A percentile compares a stretch with the other conserved stretches of the same genome.
phyloP scores from a whole-genome alignment of 257 asterid species.

The Fraxinus anomala region DNA sequence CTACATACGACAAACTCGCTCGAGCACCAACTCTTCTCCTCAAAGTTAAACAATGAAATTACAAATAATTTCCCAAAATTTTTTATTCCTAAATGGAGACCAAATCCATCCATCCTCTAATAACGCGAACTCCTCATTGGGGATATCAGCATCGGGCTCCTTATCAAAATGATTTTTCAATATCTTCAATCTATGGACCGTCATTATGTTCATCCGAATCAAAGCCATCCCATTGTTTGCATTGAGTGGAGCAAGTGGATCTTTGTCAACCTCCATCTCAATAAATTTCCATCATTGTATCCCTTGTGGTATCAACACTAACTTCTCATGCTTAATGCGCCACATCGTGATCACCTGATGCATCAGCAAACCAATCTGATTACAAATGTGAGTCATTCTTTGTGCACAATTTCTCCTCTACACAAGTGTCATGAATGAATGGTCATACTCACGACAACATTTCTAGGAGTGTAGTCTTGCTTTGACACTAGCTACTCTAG shows the following conservation, averaged over 20 bases:
- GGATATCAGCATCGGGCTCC: not conserved
- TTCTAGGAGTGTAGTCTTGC: not conserved
- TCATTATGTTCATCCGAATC: not conserved
- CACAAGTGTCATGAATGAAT: not conserved
- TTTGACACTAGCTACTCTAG: not conserved
- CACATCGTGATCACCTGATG: too few relatives aligned
- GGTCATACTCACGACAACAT: not conserved
- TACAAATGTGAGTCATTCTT: not conserved
- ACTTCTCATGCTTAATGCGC: not conserved
- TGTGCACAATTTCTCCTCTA: not conserved
- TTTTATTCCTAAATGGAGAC: slow-evolving; percentile 49
- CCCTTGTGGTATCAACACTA: not conserved
- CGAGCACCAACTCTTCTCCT: slow-evolving; percentile 88
- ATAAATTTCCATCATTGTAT: not conserved
- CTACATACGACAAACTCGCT: slow-evolving; percentile 53
- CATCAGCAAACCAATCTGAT: not conserved
- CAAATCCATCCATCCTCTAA: slow-evolving; percentile 56
- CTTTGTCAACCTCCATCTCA: too few relatives aligned
- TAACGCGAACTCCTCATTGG: slow-evolving; percentile 32
- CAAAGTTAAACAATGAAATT: slow-evolving; percentile 85
- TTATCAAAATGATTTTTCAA: too few relatives aligned
- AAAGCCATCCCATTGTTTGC: not conserved
- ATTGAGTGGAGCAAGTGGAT: not conserved
- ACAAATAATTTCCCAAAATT: slow-evolving; percentile 64
- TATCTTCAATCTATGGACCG: too few relatives aligned